Base-by-base conservation (phyloP, 306 rosid genomes). In the Vachellia pachyceras region DNA sequence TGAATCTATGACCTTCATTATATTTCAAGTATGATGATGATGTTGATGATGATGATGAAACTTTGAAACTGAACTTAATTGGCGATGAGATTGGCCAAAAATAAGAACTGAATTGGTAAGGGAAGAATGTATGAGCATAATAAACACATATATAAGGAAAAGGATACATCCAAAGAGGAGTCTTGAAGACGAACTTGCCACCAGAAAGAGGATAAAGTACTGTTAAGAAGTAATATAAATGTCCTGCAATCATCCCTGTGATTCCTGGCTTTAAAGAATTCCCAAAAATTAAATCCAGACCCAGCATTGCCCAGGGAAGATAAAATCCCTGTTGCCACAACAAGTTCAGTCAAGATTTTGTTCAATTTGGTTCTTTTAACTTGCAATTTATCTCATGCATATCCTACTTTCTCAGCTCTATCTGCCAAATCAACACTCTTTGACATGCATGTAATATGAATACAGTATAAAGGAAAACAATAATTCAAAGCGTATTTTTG, bases 121-220 rank as follows among this genome's bases (percentile, higher is more conserved):
- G 15, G 57, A 20, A 13, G 50, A 46, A 46, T 46, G 1, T 46
- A 46, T 39, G n/a, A 49, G 9, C 1, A 9, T 6, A 11, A 9
- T 6, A 11, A 52, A 7, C 18, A 39, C 44, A 47, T 74, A 44
- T 37, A 37, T 37, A 41, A 60, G 37, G 22, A 64, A 85, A 86
- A 86, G 92, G 97, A 92, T 92, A 92, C 97, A 91, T 87, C 86
- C 79, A 88, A 5, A 79, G 75, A 84, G 94, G 94, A 72, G 97
- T 87, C 72, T 85, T 92, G 88, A 89, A 73, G 58, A 55, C 72
- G 82, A 47, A 42, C 41, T 89, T 85, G 29, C 97, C 91, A 54
- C 92, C 91, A 67, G 91, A 79, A 83, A 89, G 94, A 73, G 97
- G 95, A 79, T 92, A 88, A 77, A 92, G 94, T 45, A 92, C 95